Evolutionary conservation across 192 early-diverging fungal species (phyloP).

Genomic region (Funneliformis geosporum): DNA sequence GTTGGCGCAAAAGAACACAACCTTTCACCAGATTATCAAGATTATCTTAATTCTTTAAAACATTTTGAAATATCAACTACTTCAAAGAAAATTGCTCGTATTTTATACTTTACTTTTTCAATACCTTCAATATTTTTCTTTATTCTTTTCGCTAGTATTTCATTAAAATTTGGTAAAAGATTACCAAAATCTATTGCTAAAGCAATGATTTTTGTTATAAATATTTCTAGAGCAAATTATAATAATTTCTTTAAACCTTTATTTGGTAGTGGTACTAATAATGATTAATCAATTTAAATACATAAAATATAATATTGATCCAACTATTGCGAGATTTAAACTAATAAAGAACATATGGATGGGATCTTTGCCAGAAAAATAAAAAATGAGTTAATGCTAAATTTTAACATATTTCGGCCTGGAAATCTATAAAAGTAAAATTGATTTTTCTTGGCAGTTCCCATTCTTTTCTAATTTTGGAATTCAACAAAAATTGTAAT

Average conservation of each 20-base stretch:
- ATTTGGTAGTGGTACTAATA: conserved; percentile 20
- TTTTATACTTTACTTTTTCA: conserved; percentile 12
- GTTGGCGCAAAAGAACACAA: conserved; percentile 37
- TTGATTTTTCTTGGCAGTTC: no score
- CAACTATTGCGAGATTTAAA: no score
- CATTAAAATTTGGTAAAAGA: background rate
- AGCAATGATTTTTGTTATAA: background rate
- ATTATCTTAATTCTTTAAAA: conserved; percentile 35
- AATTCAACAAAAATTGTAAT: no score
- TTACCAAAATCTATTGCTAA: background rate
- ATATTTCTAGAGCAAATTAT: background rate
- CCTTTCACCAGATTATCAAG: conserved; percentile 36
- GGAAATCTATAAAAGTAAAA: no score
- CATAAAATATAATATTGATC: no score
- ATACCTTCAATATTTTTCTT: conserved; percentile 32
- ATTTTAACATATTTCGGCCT: no score
- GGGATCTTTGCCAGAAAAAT: no score
- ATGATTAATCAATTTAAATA: background rate
- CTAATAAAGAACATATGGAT: no score
- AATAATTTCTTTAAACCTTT: conserved; percentile 20
- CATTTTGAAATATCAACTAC: conserved; percentile 34
- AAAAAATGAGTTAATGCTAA: no score
- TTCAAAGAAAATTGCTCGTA: conserved; percentile 27
- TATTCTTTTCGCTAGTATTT: background rate
- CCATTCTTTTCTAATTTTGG: no score